A percentile compares a stretch with the other conserved stretches of the same genome.
Conservation (phyloP, 192 early-diverging fungal genomes). For the Linnemannia exigua region DNA sequence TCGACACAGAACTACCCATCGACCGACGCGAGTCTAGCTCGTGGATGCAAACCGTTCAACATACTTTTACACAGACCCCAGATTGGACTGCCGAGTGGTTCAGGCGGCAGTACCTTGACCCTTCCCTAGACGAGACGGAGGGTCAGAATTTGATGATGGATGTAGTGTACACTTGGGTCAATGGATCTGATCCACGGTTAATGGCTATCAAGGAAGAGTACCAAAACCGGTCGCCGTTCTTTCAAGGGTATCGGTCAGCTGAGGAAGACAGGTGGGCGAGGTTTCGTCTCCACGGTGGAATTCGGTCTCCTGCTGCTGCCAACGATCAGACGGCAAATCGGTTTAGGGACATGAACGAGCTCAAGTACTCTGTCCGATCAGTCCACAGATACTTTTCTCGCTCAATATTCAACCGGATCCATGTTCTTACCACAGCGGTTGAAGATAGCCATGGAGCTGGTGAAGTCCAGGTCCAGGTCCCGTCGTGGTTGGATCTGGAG, state of each 20-base stretch:
- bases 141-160: slow-evolving; percentile 32
- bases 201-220: slow-evolving; percentile 15
- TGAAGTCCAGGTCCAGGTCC: slow-evolving; percentile 27
- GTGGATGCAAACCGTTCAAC: background rate
- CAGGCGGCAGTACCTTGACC: background rate
- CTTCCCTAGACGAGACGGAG: slow-evolving; percentile 7
- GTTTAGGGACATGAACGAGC: slow-evolving; percentile 58
- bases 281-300: background rate
- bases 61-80: slow-evolving; percentile 13
- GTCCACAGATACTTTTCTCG: slow-evolving; percentile 24
- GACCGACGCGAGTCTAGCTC: slow-evolving; percentile 24
- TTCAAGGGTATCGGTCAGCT: slow-evolving; percentile 10
- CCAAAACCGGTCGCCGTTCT: slow-evolving; percentile 25
- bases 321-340: slow-evolving; percentile 27
- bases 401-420: slow-evolving; percentile 19
- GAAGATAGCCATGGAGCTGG: background rate
- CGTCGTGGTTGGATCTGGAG: slow-evolving; percentile 44
- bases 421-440: slow-evolving; percentile 43
- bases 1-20: background rate
- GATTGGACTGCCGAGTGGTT: slow-evolving; percentile 31
- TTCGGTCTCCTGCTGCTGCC: background rate
- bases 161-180: slow-evolving; percentile 62
- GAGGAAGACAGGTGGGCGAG: background rate
- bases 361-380: slow-evolving; percentile 57
- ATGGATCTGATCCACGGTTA: slow-evolving; percentile 49